Base-by-base conservation (phyloP, 495 filamentous ascomycete species). In the Penicillium bialowiezense region DNA sequence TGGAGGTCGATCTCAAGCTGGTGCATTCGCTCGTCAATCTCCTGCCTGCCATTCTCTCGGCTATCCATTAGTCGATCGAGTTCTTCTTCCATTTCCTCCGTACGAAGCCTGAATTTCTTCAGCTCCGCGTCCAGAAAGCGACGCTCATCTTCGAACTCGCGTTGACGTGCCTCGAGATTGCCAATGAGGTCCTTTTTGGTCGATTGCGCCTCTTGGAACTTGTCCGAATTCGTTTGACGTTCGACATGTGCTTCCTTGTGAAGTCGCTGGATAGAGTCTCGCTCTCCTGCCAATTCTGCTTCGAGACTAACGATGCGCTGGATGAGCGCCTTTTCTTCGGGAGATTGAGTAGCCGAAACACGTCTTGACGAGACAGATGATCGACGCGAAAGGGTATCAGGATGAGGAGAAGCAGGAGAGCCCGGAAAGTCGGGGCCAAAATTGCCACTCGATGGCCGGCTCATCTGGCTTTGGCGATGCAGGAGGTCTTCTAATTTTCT, bases 181-280 rank as follows among this genome's bases (percentile, higher is more conserved):
- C 88, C 87, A 63, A 99, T 82, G 1, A 99, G 80, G 59, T 99
- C 93, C 59, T 88, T 83, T 67, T 99, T 99, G 0, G 88, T 99
- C 3, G 88, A 91, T 51, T 89, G 85, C 10, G 78, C 88, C 62
- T 96, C 90, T 52, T 92, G 85, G 35, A 90, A 80, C 50, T 84
- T 85, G 37, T 81, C 76, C 5, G 73, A 76, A 52, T 82, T 85
- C 24, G 88, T 81, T 32, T 85, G 75, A 21, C 82, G 77, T 57
- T 88, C 81, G 3, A 80, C 72, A 15, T 85, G 80, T 7, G 86
- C 79, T 58, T 88, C 81, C 46, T 78, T 79, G 48, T 84, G 78
- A 17, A 87, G 65, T 15, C 65, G 60, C 34, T 76, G 73, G 9
- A 79, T 70, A 2, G 63, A 66, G 33, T 88, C 85, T 41, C 80